Conservation (phyloP, 2,329 filamentous ascomycete genomes). For the Clarireedia homoeocarpa region DNA sequence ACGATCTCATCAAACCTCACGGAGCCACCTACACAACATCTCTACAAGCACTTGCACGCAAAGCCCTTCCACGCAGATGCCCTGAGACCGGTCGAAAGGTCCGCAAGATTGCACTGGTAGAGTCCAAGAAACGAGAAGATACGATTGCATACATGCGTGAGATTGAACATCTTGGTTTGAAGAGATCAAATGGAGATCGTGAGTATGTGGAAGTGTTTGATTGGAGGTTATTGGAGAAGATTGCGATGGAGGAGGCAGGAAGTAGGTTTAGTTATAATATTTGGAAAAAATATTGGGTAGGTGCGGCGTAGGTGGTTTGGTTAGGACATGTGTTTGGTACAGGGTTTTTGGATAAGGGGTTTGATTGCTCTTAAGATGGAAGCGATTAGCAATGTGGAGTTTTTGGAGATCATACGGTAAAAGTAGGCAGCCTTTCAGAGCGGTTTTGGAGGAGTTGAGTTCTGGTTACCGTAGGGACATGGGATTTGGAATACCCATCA, state of each 20-base stretch:
- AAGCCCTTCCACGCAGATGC: slow-evolving; percentile 13
- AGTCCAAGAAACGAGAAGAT: slow-evolving; percentile 25
- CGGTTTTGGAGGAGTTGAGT: too few relatives aligned
- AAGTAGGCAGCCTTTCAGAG: too few relatives aligned
- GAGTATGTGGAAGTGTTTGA: slow-evolving; percentile 32
- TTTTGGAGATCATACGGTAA: too few relatives aligned
- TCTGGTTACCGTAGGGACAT: too few relatives aligned
- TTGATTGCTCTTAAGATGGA: too few relatives aligned
- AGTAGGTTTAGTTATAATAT: slow-evolving; percentile 22
- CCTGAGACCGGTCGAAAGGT: slow-evolving; percentile 15
- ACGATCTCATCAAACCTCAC: slow-evolving; percentile 20
- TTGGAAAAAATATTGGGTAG: slow-evolving; percentile 15
- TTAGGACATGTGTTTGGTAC: too few relatives aligned
- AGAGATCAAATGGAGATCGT: slow-evolving; percentile 20
- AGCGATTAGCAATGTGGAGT: too few relatives aligned
- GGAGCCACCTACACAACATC: slow-evolving; percentile 16
- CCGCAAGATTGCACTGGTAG: slow-evolving; percentile 30
- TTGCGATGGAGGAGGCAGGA: slow-evolving; percentile 35
- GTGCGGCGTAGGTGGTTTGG: background rate
- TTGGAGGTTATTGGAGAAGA: slow-evolving; percentile 34
- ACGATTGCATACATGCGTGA: slow-evolving; percentile 27
- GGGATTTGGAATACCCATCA: too few relatives aligned
- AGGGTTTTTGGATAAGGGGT: background rate
- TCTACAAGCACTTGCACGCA: slow-evolving; percentile 9
- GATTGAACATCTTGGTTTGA: slow-evolving; percentile 21